Evolutionary conservation across 139 green algal genomes (phyloP).

Genomic region (Chlamydomonas sp.): DNA sequence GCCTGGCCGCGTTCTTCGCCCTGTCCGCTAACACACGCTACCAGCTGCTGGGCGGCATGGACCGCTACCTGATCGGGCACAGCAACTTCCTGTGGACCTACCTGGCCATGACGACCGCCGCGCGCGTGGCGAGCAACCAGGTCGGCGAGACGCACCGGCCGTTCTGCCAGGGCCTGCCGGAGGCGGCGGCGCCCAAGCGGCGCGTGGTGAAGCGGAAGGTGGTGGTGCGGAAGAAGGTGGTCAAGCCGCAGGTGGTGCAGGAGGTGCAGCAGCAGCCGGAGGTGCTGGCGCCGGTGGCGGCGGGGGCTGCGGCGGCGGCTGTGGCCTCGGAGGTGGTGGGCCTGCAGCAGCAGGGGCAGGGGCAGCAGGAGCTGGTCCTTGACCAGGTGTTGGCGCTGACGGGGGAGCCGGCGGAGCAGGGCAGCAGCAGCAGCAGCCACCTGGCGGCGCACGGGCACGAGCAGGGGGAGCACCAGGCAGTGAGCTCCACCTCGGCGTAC

Average conservation of each 20-base stretch:
- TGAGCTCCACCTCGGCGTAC: too few species aligned
- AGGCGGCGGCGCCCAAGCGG: background rate
- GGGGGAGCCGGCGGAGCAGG: background rate
- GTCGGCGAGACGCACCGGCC: slow-evolving; percentile 63
- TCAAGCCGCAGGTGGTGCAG: slow-evolving; percentile 44
- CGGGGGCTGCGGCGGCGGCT: background rate
- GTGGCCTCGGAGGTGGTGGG: background rate
- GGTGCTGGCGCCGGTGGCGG: slow-evolving; percentile 13
- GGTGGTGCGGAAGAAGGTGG: slow-evolving; percentile 43
- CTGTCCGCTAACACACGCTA: slow-evolving; percentile 91
- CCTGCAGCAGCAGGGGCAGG: slow-evolving; percentile 14
- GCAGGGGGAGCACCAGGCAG: background rate
- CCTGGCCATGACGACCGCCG: slow-evolving; percentile 58
- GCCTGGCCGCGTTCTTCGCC: slow-evolving; percentile 84
- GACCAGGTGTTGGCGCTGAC: slow-evolving; percentile 29
- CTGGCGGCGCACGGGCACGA: too few species aligned
- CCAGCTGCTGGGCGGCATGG: slow-evolving; percentile 92
- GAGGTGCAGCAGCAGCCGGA: slow-evolving; percentile 43
- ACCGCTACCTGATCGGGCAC: slow-evolving; percentile 89
- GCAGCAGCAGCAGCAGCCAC: background rate
- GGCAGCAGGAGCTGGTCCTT: slow-evolving; percentile 43
- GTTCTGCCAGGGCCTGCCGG: slow-evolving; percentile 64
- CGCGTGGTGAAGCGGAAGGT: slow-evolving; percentile 52
- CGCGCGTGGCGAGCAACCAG: slow-evolving; percentile 44
- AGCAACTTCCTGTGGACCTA: slow-evolving; percentile 83